These are phyloP conservation scores for Penicillium roqueforti DNA, from an alignment of 495 filamentous ascomycete species.

Conservation along the genomic window DNA sequence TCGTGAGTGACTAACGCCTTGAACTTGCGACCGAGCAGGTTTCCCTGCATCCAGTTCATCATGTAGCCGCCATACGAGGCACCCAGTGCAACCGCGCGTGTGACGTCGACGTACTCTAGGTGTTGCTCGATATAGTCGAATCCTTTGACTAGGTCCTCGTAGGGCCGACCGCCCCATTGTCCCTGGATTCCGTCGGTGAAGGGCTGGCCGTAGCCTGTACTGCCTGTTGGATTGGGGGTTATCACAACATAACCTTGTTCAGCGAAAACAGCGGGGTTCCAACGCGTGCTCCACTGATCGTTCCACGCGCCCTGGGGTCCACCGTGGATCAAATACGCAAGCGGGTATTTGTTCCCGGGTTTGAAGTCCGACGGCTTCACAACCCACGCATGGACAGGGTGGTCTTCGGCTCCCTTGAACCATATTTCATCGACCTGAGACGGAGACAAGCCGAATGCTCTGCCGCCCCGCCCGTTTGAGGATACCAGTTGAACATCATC, in stretches of 20 bases:
- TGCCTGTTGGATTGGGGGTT: slow-evolving; percentile 84
- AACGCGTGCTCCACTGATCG: slow-evolving; percentile 80
- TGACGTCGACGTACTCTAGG: slow-evolving; percentile 69
- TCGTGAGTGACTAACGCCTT: slow-evolving; percentile 90
- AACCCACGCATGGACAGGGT: slow-evolving; percentile 72
- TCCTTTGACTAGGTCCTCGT: slow-evolving; percentile 74
- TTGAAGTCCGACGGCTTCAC: slow-evolving; percentile 79
- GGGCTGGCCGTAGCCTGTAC: slow-evolving; percentile 77
- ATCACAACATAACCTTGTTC: slow-evolving; percentile 89
- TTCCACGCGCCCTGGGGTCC: slow-evolving; percentile 84
- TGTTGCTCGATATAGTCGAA: slow-evolving; percentile 73
- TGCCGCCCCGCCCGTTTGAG: slow-evolving; percentile 64
- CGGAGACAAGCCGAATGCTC: slow-evolving; percentile 61
- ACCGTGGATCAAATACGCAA: slow-evolving; percentile 82
- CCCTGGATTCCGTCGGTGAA: slow-evolving; percentile 72
- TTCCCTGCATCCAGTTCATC: slow-evolving; percentile 63
- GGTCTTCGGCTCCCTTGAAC: slow-evolving; percentile 58
- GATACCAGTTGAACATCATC: slow-evolving; percentile 47
- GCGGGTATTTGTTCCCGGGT: slow-evolving; percentile 67
- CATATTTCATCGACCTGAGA: slow-evolving; percentile 67
- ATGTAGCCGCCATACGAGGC: slow-evolving; percentile 87
- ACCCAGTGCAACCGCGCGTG: slow-evolving; percentile 73
- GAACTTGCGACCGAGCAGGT: slow-evolving; percentile 63
- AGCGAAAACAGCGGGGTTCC: slow-evolving; percentile 89
- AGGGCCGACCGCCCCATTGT: slow-evolving; percentile 77